Evolutionary conservation across 805 yeast species (phyloP), one percentile per base, ranked within the genome.

Genomic region (Candida verbasci): DNA sequence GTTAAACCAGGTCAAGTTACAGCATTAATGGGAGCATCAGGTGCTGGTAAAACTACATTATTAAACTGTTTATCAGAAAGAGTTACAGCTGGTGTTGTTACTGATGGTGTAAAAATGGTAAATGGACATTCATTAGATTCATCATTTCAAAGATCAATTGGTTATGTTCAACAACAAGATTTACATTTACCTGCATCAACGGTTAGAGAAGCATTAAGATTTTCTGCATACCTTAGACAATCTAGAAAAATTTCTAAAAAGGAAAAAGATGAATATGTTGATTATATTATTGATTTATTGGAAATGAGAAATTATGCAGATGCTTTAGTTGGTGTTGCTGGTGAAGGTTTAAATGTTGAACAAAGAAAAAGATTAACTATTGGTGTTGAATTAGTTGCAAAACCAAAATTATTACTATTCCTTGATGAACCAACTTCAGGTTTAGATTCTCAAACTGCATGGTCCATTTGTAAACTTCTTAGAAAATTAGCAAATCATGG

Each of bases 151-250:
- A 73, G 89, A 55, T 72, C 84, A 4, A 82, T 85, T 53, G 93
- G 93, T 38, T 83, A 82, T 55, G 87, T 80, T 28, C 87, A 83
- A 58, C 93, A 83, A 60, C 88, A 82, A 53, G 91, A 83, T 68
- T 62, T 83, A 45, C 93, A 83, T 57, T 64, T 82, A 53, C 70
- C 76, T 24, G 75, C 79, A 31, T 62, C 80, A 12, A 80, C 91
- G 26, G 91, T 83, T 11, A 74, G 88, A 46, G 91, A 82, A 57
- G 77, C 89, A 4, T 66, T 82, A 41, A 64, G 69, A 35, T 83
- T 82, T 56, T 74, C 86, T 31, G 89, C 89, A 15, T 65, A 75
- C 42, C 63, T 82, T 50, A 78, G 91, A 60, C 86, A 80, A 57
- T 83, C 87, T 10, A 55, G 61, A n/a, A 47, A 61, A 27, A 76